phyloP scores from a whole-genome alignment of 2,329 filamentous ascomycete species.

The Epichloe scottii region DNA sequence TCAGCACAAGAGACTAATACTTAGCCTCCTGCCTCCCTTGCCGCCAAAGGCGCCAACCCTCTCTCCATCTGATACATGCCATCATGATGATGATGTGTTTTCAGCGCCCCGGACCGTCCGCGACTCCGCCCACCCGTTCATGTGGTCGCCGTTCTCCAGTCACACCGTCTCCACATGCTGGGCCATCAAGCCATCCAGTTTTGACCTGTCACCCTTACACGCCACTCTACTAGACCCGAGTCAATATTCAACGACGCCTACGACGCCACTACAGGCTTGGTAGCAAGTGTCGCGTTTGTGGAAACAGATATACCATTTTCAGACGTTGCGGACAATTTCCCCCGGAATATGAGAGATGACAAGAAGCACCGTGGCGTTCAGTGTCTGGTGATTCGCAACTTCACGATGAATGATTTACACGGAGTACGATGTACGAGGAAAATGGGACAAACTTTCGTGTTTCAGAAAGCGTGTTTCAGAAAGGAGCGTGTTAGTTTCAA shows the following conservation, averaged over 20 bases:
- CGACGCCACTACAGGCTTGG: neutral
- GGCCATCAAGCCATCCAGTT: too few relatives aligned
- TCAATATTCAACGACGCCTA: neutral
- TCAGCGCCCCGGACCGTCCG: slow-evolving; percentile 2
- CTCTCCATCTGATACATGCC: neutral
- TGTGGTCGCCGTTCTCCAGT: slow-evolving; percentile 1
- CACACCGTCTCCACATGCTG: neutral
- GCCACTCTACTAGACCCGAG: neutral
- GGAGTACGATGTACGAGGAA: neutral
- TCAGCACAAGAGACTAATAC: neutral
- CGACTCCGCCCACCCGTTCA: neutral
- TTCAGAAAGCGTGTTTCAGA: neutral
- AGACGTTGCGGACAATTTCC: neutral
- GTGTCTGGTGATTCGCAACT: neutral
- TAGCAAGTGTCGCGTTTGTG: neutral
- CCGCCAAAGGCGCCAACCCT: neutral
- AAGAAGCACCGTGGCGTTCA: neutral
- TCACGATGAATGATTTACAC: neutral
- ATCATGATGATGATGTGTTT: neutral
- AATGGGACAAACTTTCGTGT: too few relatives aligned
- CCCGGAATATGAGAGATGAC: neutral
- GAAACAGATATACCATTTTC: neutral
- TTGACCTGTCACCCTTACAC: neutral
- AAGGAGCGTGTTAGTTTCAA: neutral
- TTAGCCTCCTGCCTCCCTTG: neutral